Base-by-base conservation (phyloP, 179 eudicot genomes). In the Silene vulgaris region DNA sequence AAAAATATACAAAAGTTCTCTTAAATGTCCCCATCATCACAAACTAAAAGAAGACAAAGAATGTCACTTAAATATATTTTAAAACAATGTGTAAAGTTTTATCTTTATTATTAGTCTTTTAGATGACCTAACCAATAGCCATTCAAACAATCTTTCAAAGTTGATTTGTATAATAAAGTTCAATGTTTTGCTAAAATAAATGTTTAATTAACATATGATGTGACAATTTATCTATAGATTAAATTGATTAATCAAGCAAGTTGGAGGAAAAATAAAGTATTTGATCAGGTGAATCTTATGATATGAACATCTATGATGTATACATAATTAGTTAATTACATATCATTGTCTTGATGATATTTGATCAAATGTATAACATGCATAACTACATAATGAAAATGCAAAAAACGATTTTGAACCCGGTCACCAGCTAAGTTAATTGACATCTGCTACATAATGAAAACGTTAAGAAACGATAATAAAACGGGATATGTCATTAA, bases 81-180 rank as follows among this genome's bases (percentile, higher is more conserved):
- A 65, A 65, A 65, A 14, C 43, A 3, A 14, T 50, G 52, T 17
- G 12, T 37, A 65, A 28, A 28, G 32, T 21, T 67, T 32, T 35
- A 1, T 2, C 12, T 17, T 50, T 54, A 16, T 16, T 56, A 56
- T 76, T 80, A 76, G 74, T 76, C 52, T 61, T 69, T 69, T 81
- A 21, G 84, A 74, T 74, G 60, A 74, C 81, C 78, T 77, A 74
- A 74, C 81, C 76, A 76, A 73, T 74, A 30, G 62, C 4, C 64
- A 81, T 66, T 50, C 26, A 68, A 48, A 50, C 59, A 16, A 74
- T 19, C 63, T 75, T 57, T 6, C 29, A n/a, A 71, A 73, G 23
- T 17, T 1, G 30, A n/a, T 69, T 40, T 9, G 23, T 14, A 54
- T 30, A 20, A 59, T 57, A 14, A 54, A 2, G 40, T 67, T 29